Base-by-base conservation (phyloP, 1,284 basidiomycete genomes). In the Apiotrichum gamsii region DNA sequence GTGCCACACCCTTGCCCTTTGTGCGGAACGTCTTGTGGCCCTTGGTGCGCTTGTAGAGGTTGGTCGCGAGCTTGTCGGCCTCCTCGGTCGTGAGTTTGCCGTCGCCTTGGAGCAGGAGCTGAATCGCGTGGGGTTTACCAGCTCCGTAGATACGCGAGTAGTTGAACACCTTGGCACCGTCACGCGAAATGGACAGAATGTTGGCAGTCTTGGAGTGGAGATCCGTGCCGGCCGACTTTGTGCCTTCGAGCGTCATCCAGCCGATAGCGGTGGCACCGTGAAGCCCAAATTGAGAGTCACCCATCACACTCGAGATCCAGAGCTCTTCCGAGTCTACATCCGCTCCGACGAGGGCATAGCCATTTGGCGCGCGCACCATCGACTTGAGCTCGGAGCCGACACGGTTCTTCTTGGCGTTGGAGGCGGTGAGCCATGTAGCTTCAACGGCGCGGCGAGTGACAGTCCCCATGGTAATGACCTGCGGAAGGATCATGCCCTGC, bases 191-290 rank as follows among this genome's bases (percentile, higher is more conserved):
- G 18, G 90, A 88, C 39, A 98, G 75, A 59, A 98, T 98, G 50
- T 75, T 82, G 6, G 94, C 95, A 8, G 94, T 96, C 75, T 96
- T 97, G 21, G 91, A 96, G 67, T 98, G 94, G 43, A 99, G 74
- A 72, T 98, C 95, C 3, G 94, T 98, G 5, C 91, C 94, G 0
- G 86, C 85, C 0, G 84, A 79, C 72, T 98, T 99, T n/a, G 93
- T 96, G 1, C 95, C 95, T 71, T 98, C 95, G 21, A 98, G 80
- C 11, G 94, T 98, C 94, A 98, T 98, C 95, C 94, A 98, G 0
- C 94, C 95, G 37, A 99, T 84, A 0, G 94, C 91, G 1, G 93
- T 96, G 3, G 91, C 90, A 15, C 95, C 94, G 60, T 99, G 94
- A 49, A 96, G 73, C 8, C 94, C 95, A 67, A 98, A 96, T 72